Conservation (phyloP, 1,284 basidiomycete species). For the Moniliella sp. region DNA sequence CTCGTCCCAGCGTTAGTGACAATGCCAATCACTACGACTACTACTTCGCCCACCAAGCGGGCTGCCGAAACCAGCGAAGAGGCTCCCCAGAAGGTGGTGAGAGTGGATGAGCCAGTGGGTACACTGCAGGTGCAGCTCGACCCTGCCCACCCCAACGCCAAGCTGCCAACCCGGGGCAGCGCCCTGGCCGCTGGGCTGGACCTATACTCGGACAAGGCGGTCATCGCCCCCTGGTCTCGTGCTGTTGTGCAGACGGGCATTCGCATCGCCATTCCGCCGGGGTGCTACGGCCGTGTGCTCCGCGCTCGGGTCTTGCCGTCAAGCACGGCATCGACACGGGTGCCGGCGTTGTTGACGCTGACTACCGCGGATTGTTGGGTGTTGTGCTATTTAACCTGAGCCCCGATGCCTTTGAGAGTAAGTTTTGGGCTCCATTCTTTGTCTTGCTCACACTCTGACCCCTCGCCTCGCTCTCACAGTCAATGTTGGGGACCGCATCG, state of each 20-base stretch:
- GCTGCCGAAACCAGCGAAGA: too few relatives aligned
- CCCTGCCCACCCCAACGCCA: constrained; percentile 49
- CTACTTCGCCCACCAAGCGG: too few relatives aligned
- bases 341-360: constrained; percentile 84
- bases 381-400: constrained; percentile 78
- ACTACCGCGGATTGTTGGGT: constrained; percentile 76
- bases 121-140: constrained; percentile 63
- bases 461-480: constrained; percentile 40
- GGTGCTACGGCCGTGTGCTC: constrained; percentile 84
- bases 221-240: constrained; percentile 42
- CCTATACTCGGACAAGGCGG: constrained; percentile 44
- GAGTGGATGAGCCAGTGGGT: too few relatives aligned
- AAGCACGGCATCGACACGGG: constrained; percentile 94
- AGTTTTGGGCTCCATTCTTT: constrained; percentile 11
- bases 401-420: constrained; percentile 66
- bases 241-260: constrained; percentile 73
- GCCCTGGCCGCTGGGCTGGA: constrained; percentile 75
- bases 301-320: constrained; percentile 71
- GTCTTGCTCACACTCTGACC: neutral
- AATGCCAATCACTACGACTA: too few relatives aligned
- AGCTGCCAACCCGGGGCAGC: constrained; percentile 66
- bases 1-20: too few relatives aligned
- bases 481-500: constrained; percentile 69
- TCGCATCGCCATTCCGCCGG: constrained; percentile 69
- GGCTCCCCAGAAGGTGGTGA: too few relatives aligned